phyloP scores from a whole-genome alignment of 2,329 filamentous ascomycete genomes.

The Neopestalotiopsis rosae region DNA sequence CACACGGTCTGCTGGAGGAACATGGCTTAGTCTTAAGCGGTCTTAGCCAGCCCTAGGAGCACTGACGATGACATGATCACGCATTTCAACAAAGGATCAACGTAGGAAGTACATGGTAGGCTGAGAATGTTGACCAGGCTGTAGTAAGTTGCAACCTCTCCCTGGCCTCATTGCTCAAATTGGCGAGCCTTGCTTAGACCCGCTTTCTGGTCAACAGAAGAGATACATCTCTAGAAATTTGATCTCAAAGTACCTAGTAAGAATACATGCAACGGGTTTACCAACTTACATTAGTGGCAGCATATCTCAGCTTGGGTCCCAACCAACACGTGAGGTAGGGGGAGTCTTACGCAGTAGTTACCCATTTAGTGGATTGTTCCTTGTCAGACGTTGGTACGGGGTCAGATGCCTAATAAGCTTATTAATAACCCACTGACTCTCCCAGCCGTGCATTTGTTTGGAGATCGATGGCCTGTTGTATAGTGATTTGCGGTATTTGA shows the following conservation, averaged over 20 bases:
- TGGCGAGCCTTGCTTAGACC: too few relatives aligned
- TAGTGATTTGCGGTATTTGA: background rate
- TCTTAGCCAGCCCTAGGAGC: background rate
- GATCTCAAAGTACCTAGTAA: too few relatives aligned
- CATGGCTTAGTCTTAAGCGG: background rate
- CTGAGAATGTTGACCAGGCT: too few relatives aligned
- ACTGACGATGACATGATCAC: background rate
- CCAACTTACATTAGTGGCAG: too few relatives aligned
- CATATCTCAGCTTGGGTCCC: too few relatives aligned
- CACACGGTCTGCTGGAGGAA: background rate
- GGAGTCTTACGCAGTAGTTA: background rate
- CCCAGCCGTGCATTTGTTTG: background rate
- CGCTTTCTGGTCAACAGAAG: too few relatives aligned
- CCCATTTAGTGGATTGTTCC: slow-evolving; percentile 1
- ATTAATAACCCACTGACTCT: background rate
- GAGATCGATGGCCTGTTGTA: background rate
- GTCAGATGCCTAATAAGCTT: background rate
- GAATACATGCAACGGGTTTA: too few relatives aligned
- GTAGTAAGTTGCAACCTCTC: too few relatives aligned
- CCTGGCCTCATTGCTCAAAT: too few relatives aligned
- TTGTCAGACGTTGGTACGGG: background rate
- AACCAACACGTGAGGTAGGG: background rate
- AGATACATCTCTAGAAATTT: too few relatives aligned
- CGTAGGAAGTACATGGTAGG: too few relatives aligned
- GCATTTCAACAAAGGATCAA: background rate